Percentiles rank a stretch among this genome's conserved stretches.
These are phyloP conservation scores for Apostasia shenzhenica DNA, from an alignment of 106 monocot genomes.

Conservation along the genomic window DNA sequence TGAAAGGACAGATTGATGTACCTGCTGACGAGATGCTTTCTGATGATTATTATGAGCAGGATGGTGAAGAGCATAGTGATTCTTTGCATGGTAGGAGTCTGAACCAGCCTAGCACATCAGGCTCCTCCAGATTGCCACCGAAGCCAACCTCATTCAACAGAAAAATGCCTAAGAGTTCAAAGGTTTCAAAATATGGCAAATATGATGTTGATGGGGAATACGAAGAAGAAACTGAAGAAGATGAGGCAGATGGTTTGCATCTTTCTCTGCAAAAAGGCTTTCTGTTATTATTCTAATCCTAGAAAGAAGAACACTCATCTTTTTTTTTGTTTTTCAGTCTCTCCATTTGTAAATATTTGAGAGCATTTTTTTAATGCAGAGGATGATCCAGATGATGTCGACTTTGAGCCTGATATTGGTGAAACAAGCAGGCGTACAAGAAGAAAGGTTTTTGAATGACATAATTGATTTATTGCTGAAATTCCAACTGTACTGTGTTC, in stretches of 20 bases:
- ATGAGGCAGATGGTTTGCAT: slow-evolving; percentile 42
- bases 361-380: slow-evolving; percentile 33
- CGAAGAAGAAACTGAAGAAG: slow-evolving; percentile 60
- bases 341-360: not conserved
- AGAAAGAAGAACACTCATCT: not conserved
- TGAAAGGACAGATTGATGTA: slow-evolving; percentile 52
- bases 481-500: no score
- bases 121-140: slow-evolving; percentile 38
- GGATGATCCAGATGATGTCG: slow-evolving; percentile 97
- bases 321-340: not conserved
- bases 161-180: slow-evolving; percentile 29
- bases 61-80: slow-evolving; percentile 85
- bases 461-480: not conserved
- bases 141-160: slow-evolving; percentile 28
- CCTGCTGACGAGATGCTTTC: slow-evolving; percentile 96
- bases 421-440: slow-evolving; percentile 37
- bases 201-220: slow-evolving; percentile 69
- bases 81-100: slow-evolving; percentile 43
- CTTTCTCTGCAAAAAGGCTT: not conserved
- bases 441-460: slow-evolving; percentile 33
- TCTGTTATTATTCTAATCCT: not conserved
- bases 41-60: slow-evolving; percentile 99
- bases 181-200: slow-evolving; percentile 40
- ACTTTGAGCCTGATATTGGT: slow-evolving; percentile 88
- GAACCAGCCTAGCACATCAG: slow-evolving; percentile 38